Conservation (phyloP, 352 stramenopile genomes). For the Pythium vanterpoolii region DNA sequence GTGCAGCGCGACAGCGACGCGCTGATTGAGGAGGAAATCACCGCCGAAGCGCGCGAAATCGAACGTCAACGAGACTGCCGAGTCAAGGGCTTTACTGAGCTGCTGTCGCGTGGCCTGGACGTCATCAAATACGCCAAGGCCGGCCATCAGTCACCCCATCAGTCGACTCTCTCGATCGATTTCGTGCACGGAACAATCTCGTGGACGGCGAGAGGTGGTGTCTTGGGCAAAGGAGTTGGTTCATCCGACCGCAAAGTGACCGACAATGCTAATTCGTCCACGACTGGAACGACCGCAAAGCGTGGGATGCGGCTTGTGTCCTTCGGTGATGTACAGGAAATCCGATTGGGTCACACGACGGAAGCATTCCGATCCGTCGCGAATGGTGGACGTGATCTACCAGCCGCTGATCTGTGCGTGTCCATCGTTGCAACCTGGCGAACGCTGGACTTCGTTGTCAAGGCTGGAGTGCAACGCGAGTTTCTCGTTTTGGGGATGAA, state of each 20-base stretch:
- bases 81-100: slow-evolving; percentile 55
- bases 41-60: slow-evolving; percentile 22
- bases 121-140: slow-evolving; percentile 58
- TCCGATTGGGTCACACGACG: slow-evolving; percentile 48
- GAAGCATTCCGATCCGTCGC: slow-evolving; percentile 36
- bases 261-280: slow-evolving; percentile 4
- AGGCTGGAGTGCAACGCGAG: slow-evolving; percentile 42
- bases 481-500: slow-evolving; percentile 53
- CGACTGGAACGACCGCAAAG: slow-evolving; percentile 1
- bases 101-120: slow-evolving; percentile 59
- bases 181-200: slow-evolving; percentile 25
- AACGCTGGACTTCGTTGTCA: slow-evolving; percentile 60
- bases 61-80: slow-evolving; percentile 50
- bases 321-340: slow-evolving; percentile 49
- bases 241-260: slow-evolving; percentile 15
- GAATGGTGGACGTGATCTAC: slow-evolving; percentile 25
- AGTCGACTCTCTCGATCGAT: slow-evolving; percentile 45
- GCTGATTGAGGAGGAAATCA: neutral
- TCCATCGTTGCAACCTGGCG: slow-evolving; percentile 59
- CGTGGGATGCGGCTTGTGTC: slow-evolving; percentile 26
- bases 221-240: slow-evolving; percentile 8
- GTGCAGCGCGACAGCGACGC: slow-evolving; percentile 8
- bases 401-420: slow-evolving; percentile 39
- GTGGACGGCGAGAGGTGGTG: slow-evolving; percentile 44
- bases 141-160: slow-evolving; percentile 39